Base-by-base conservation (phyloP, 169 alveolate species). In the Cryptosporidium viatorum region DNA sequence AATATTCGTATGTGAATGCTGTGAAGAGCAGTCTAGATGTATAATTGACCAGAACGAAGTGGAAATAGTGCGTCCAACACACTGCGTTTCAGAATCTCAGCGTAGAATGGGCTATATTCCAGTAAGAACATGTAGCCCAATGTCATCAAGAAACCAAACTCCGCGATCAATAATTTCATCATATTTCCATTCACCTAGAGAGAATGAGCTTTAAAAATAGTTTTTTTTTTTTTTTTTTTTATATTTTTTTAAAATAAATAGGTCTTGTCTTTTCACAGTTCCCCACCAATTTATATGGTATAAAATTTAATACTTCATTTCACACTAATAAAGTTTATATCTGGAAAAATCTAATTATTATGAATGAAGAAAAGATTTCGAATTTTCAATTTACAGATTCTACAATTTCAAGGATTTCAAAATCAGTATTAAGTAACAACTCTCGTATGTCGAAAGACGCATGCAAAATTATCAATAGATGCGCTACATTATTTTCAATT, bases 91-190 rank as follows among this genome's bases (percentile, higher is more conserved):
- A 2, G 89, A 80, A 41, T 37, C 43, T 37, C 89, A 80, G 7
- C 69, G 89, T 8, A 80, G 6, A 80, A 80, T 80, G 89, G 89
- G 89, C 4, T 80, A 80, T 58, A 21, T 80, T 59, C 89, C 89
- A 26, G 74, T 80, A 33, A 62, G n/a, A 31, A 62, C 89, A 60
- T 62, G 45, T 37, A 80, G 80, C 51, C 89, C 74, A 23, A 62
- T 80, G 89, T 62, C 89, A 14, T 80, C 89, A 33, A 62, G 75
- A 21, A 59, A 80, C 37, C 73, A 80, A 21, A 80, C 89, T n/a
- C 89, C 89, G 45, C 41, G 89, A 0, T 80, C 89, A 62, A 41
- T 62, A 3, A 31, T 62, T 43, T 80, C 89, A 31, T 48, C 85
- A 12, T 33, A 62, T 62, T 62, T 60, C 41, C 52, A 26, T 31